Base-by-base conservation (phyloP, 345 rosid genomes). In the Sisymbrium irio region DNA sequence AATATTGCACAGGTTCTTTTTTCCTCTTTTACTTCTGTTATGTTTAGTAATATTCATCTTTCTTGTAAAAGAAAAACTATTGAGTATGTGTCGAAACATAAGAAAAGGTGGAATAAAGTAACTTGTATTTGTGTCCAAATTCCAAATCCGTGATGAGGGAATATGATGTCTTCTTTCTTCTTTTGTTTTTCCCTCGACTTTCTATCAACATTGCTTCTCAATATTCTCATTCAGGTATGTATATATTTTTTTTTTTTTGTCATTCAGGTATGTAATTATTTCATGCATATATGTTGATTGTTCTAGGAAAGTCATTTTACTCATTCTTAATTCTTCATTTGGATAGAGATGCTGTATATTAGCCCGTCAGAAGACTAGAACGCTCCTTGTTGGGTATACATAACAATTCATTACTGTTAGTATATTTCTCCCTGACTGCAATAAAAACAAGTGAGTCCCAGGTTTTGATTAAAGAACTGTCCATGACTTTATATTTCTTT, bases 31-130 rank as follows among this genome's bases (percentile, higher is more conserved):
- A 51, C 17, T 27, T 54, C 25, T 28, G 59, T 59, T 58, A 28
- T 56, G 67, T 72, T 50, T 36, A 66, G 19, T 66, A 64, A 22
- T 64, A 73, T 65, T 65, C 71, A 15, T 73, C 71, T 44, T 64
- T 33, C 20, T 44, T 1, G 35, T 35, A 9, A 46, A 33, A 44
- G 71, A 33, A 42, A 36, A 6, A 36, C 4, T 0, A 45, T 22
- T 11, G 58, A 46, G 2, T 44, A 73, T 56, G 77, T 73, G 65
- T 73, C 49, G 36, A 44, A 35, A 45, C 7, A 35, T 45, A 35
- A 17, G 9, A n/a, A 63, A 63, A 65, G 45, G 58, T 20, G 40
- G 28, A 35, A 63, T 32, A 54, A 54, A 63, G 35, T 50, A 27
- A 39, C 10, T 17, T 55, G 41, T 11, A 18, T 27, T 41, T 6